Conservation (phyloP, 202 grass and related monocot genomes). For the Musa balbisiana region DNA sequence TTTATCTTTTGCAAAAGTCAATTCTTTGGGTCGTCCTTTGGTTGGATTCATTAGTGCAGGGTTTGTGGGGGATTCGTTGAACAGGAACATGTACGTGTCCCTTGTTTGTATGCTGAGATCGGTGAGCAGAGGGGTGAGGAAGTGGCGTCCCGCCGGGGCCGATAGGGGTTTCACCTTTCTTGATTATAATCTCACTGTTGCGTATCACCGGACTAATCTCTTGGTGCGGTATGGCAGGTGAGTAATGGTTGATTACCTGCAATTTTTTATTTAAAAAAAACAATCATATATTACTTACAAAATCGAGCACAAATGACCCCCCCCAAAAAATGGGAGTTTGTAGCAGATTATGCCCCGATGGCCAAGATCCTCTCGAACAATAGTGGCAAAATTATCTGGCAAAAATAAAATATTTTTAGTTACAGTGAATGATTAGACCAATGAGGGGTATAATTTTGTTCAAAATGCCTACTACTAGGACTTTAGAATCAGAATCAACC, state of each 20-base stretch:
- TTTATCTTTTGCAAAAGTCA: neutral
- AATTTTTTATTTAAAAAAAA: neutral
- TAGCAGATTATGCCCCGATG: too few species aligned
- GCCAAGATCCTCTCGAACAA: too few species aligned
- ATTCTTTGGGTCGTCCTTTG: neutral
- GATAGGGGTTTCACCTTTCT: constrained; percentile 81
- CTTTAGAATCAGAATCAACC: too few species aligned
- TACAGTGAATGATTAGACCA: too few species aligned
- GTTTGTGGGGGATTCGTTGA: constrained; percentile 92
- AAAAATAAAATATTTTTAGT: too few species aligned
- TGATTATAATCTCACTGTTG: constrained; percentile 66
- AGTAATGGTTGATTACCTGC: constrained; percentile 25
- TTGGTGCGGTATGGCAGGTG: constrained; percentile 88
- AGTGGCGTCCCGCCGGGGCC: constrained; percentile 71
- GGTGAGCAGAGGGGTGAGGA: constrained; percentile 45
- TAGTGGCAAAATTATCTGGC: too few species aligned
- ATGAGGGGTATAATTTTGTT: too few species aligned
- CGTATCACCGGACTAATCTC: constrained; percentile 88
- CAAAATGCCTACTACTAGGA: too few species aligned
- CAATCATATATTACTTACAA: too few species aligned
- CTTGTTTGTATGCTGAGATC: constrained; percentile 82
- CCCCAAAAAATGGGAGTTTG: too few species aligned
- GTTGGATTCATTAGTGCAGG: constrained; percentile 38
- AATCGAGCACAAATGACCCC: too few species aligned
- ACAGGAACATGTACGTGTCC: constrained; percentile 83